phyloP scores from a whole-genome alignment of 2,329 filamentous ascomycete species.

The Fusarium irregulare region DNA sequence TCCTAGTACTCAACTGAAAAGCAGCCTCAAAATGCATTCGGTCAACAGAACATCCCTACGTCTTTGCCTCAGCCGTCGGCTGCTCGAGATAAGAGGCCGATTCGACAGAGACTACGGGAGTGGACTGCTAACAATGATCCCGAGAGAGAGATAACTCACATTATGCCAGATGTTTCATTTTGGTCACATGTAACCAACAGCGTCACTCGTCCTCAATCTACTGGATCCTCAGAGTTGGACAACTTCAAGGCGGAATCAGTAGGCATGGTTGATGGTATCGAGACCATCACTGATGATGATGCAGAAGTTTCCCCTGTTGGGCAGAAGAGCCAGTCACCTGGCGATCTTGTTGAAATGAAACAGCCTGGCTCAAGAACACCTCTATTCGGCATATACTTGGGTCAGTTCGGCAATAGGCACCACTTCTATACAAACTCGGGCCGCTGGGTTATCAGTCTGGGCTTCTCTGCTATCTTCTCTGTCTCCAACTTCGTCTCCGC shows the following conservation, averaged over 20 bases:
- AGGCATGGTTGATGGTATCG: constrained; percentile 42
- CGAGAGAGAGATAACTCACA: constrained; percentile 10
- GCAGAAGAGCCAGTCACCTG: constrained; percentile 50
- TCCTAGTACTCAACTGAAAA: constrained; percentile 25
- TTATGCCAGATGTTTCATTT: constrained; percentile 43
- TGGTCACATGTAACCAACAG: constrained; percentile 47
- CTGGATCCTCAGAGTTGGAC: constrained; percentile 49
- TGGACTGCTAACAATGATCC: constrained; percentile 32
- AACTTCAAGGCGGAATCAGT: constrained; percentile 40
- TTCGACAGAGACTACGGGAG: constrained; percentile 39
- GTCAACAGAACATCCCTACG: constrained; percentile 32
- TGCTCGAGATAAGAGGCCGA: constrained; percentile 22
- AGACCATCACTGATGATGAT: constrained; percentile 47
- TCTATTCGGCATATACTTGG: constrained; percentile 65
- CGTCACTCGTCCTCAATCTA: constrained; percentile 50
- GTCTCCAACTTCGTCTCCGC: constrained; percentile 59
- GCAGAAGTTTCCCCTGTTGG: constrained; percentile 44
- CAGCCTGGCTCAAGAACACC: constrained; percentile 56
- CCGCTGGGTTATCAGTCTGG: constrained; percentile 59
- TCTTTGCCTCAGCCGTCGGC: constrained; percentile 11
- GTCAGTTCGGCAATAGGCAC: constrained; percentile 61
- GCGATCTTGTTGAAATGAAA: constrained; percentile 64
- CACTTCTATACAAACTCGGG: constrained; percentile 67
- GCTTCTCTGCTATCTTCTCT: constrained; percentile 61
- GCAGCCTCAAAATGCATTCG: constrained; percentile 10